phyloP scores from a whole-genome alignment of 768 basidiomycete species.

The Trametes cingulata region DNA sequence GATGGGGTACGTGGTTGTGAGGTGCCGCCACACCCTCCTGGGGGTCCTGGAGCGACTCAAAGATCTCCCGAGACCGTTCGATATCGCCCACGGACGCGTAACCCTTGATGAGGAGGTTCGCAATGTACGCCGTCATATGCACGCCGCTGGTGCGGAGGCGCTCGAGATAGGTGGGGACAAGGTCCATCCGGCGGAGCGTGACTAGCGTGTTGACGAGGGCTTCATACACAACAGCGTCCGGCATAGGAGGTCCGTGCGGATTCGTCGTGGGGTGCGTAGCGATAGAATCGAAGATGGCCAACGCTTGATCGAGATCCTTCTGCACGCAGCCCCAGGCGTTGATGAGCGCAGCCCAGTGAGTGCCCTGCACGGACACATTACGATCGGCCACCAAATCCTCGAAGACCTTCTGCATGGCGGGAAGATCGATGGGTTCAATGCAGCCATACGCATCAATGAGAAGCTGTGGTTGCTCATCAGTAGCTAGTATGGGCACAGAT shows the following conservation, averaged over 20 bases:
- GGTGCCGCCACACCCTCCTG: conserved; percentile 83
- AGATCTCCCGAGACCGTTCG: conserved; percentile 70
- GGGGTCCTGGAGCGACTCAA: conserved; percentile 80
- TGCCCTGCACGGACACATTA: conserved; percentile 51
- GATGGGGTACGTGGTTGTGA: conserved; percentile 82
- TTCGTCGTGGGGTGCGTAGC: conserved; percentile 48
- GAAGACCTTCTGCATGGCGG: conserved; percentile 73
- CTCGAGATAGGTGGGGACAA: conserved; percentile 66
- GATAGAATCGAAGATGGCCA: conserved; percentile 78
- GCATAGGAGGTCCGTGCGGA: conserved; percentile 38
- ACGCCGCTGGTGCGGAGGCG: conserved; percentile 64
- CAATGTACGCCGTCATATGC: conserved; percentile 94
- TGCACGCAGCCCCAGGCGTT: conserved; percentile 83
- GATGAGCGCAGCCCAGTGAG: conserved; percentile 84
- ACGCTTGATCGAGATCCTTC: conserved; percentile 76
- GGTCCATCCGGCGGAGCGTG: conserved; percentile 73
- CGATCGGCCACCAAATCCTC: conserved; percentile 50
- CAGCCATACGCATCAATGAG: conserved; percentile 87
- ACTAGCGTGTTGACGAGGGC: conserved; percentile 86
- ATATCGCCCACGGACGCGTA: conserved; percentile 70
- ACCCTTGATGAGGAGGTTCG: conserved; percentile 78
- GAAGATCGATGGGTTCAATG: conserved; percentile 78
- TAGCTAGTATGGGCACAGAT: conserved; percentile 1
- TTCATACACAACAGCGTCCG: conserved; percentile 88
- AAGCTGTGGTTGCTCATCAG: conserved; percentile 47